Conservation (phyloP, 768 basidiomycete species). For the Trametes cinnabarina region DNA sequence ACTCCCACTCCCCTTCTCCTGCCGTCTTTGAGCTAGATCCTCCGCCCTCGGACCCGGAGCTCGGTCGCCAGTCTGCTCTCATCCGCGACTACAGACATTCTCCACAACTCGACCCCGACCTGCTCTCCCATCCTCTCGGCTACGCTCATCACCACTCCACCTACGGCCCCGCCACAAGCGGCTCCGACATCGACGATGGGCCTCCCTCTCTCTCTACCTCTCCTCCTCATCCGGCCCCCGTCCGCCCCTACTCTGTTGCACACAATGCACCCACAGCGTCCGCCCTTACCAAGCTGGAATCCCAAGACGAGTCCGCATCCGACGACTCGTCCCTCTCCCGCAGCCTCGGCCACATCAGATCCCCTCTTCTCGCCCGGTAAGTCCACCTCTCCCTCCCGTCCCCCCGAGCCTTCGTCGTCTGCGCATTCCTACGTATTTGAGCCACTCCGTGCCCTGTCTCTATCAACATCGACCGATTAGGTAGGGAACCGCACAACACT, state of each 20-base stretch:
- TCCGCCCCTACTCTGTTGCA: slow-evolving; percentile 5
- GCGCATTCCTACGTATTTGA: not conserved
- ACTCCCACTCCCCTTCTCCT: not conserved
- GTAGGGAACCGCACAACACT: not conserved
- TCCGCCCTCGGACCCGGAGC: slow-evolving; percentile 15
- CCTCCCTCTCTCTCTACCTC: slow-evolving; percentile 14
- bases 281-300: not conserved
- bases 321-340: slow-evolving; percentile 9
- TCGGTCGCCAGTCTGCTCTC: slow-evolving; percentile 9
- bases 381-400: slow-evolving; percentile 1
- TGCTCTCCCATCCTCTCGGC: not conserved
- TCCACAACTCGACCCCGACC: not conserved
- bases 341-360: slow-evolving; percentile 22
- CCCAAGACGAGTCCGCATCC: slow-evolving; percentile 8
- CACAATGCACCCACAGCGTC: not conserved
- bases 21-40: slow-evolving; percentile 15
- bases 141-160: not conserved
- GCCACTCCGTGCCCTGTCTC: not conserved
- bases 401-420: not conserved
- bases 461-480: not conserved
- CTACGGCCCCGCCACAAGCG: slow-evolving; percentile 8
- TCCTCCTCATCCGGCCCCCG: slow-evolving; percentile 5
- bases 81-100: not conserved
- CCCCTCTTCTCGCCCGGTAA: slow-evolving; percentile 27
- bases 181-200: slow-evolving; percentile 16